These are phyloP conservation scores for Pichia eremophila DNA, from an alignment of 805 yeast species.

Conservation along the genomic window DNA sequence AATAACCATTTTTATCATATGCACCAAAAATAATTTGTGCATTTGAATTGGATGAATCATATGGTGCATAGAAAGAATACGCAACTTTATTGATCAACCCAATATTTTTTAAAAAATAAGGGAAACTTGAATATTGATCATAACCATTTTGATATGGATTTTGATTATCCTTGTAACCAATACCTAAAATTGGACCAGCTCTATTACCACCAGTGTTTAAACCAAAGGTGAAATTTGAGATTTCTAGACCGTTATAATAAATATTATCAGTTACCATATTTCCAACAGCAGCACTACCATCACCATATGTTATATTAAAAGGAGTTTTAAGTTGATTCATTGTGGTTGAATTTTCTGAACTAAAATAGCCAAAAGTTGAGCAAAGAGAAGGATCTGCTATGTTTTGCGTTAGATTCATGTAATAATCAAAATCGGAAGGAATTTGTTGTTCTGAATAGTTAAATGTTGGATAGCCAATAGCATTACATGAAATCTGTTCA, in stretches of 20 bases:
- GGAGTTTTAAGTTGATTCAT: slow-evolving; percentile 26
- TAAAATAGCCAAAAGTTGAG: slow-evolving; percentile 32
- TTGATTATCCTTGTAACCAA: slow-evolving; percentile 61
- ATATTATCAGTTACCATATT: slow-evolving; percentile 50
- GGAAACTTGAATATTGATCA: slow-evolving; percentile 47
- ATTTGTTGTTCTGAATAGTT: background rate
- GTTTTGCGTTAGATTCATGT: background rate
- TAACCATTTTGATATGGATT: slow-evolving; percentile 29
- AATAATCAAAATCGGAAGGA: background rate
- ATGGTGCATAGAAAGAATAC: slow-evolving; percentile 38
- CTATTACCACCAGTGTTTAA: slow-evolving; percentile 51
- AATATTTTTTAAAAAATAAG: slow-evolving; percentile 41
- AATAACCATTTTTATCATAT: slow-evolving; percentile 40
- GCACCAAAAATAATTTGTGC: slow-evolving; percentile 52
- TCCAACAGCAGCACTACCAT: slow-evolving; percentile 33
- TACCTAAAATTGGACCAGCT: slow-evolving; percentile 56
- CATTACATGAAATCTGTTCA: background rate
- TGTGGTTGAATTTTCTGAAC: slow-evolving; percentile 26
- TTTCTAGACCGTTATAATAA: slow-evolving; percentile 33
- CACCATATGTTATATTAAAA: slow-evolving; percentile 34
- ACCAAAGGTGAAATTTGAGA: slow-evolving; percentile 52
- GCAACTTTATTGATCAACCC: slow-evolving; percentile 44
- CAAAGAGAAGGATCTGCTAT: slow-evolving; percentile 17
- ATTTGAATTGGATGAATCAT: slow-evolving; percentile 22
- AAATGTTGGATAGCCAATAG: background rate